Evolutionary conservation across 179 eudicot species (phyloP).

Genomic region (Gypsophila paniculata): DNA sequence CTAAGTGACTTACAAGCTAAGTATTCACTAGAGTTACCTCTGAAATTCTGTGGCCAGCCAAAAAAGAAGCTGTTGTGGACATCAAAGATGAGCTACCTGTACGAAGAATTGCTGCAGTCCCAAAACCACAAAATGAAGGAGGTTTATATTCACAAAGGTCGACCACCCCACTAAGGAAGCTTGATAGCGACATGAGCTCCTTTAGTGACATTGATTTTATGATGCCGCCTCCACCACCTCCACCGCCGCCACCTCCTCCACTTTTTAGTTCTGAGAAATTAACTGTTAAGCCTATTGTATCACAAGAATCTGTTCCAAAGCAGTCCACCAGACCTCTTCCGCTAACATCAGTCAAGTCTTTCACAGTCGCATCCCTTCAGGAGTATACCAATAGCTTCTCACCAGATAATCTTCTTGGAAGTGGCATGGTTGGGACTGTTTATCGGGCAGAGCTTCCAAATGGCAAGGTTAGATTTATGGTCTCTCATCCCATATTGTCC

Average conservation of each 20-base stretch:
- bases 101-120: conserved; percentile 36
- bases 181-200: conserved; percentile 44
- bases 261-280: conserved; percentile 41
- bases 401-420: conserved; percentile 78
- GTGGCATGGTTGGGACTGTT: conserved; percentile 90
- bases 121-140: conserved; percentile 40
- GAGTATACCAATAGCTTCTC: conserved; percentile 92
- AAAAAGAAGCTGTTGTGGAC: conserved; percentile 39
- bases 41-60: conserved; percentile 37
- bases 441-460: conserved; percentile 76
- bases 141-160: conserved; percentile 42
- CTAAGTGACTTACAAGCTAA: neutral
- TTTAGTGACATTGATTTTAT: conserved; percentile 66
- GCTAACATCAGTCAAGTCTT: conserved; percentile 61
- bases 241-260: conserved; percentile 43
- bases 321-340: conserved; percentile 45
- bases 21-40: conserved; percentile 3
- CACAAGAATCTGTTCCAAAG: conserved; percentile 34
- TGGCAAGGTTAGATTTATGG: conserved; percentile 54
- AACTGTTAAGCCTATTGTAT: conserved; percentile 47
- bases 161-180: conserved; percentile 45
- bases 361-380: conserved; percentile 86
- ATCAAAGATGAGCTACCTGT: conserved; percentile 51
- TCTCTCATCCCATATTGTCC: neutral
- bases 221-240: conserved; percentile 44